A percentile compares a stretch with the other conserved stretches of the same genome.
Evolutionary conservation across 2,329 filamentous ascomycete genomes (phyloP).

Genomic region (Hansfordia pulvinata): DNA sequence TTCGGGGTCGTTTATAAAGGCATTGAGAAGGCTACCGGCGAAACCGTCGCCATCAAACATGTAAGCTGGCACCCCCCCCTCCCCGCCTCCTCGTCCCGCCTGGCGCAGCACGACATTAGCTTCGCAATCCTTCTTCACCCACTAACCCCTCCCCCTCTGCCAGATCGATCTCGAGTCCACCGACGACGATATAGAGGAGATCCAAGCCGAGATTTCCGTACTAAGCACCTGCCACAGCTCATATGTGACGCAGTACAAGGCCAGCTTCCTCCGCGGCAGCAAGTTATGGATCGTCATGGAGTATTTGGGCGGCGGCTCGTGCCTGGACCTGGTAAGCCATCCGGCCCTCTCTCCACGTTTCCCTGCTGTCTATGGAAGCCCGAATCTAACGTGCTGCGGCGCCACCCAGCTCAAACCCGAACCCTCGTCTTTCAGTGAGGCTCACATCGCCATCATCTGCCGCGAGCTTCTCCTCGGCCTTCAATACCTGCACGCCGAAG

Average conservation of each 20-base stretch:
- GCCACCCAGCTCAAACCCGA: slow-evolving; percentile 69
- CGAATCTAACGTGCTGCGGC: slow-evolving; percentile 17
- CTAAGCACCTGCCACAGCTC: slow-evolving; percentile 89
- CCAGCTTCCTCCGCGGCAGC: slow-evolving; percentile 87
- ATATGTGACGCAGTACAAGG: slow-evolving; percentile 91
- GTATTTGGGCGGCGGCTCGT: slow-evolving; percentile 87
- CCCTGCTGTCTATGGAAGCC: no score
- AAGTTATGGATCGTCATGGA: slow-evolving; percentile 99
- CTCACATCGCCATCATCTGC: slow-evolving; percentile 87
- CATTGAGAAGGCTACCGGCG: slow-evolving; percentile 78
- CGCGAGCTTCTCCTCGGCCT: slow-evolving; percentile 80
- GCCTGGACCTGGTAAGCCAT: slow-evolving; percentile 67
- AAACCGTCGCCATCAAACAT: slow-evolving; percentile 94
- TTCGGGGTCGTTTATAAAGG: slow-evolving; percentile 97
- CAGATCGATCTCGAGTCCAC: slow-evolving; percentile 98
- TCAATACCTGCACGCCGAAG: slow-evolving; percentile 85
- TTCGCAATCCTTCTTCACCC: slow-evolving; percentile 6
- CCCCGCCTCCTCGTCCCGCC: no score
- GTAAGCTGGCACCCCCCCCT: no score
- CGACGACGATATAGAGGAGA: slow-evolving; percentile 96
- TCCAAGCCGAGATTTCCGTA: slow-evolving; percentile 92
- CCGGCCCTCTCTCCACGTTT: slow-evolving; percentile 2
- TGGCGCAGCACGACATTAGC: no score
- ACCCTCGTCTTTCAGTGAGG: slow-evolving; percentile 58
- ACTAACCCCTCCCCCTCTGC: slow-evolving; percentile 1